Evolutionary conservation across 2,329 filamentous ascomycete species (phyloP), one percentile per base, ranked within the genome.

Genomic region (Paecilomyces niveus): DNA sequence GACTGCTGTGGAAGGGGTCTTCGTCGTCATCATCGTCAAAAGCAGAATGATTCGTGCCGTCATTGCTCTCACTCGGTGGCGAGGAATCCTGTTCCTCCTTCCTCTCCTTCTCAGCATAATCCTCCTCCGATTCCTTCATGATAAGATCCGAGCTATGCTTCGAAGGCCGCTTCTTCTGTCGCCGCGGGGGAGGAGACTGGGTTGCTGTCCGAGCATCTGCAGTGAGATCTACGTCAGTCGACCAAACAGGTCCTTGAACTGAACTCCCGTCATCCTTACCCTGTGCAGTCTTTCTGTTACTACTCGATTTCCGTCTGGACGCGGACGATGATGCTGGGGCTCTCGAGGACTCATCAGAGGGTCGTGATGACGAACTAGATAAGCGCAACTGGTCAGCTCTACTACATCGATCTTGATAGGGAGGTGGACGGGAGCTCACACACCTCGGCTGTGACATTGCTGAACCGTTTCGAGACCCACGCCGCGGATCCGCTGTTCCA

Each of bases 281-380:
- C 77, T 83, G 80, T 63, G 75, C 74, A 57, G 77, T 74, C 75
- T 88, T 91, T 76, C 89, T 92, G 70, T 81, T 84, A 62, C 88
- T 84, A 69, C 83, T 86, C 35, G 88, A 86, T 73, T 91, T 92
- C 67, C 89, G 84, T 71, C 85, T 89, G 1, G 87, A 86, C 22
- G 86, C 82, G 24, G 85, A 81, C 58, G 87, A 83, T 35, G 85
- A 78, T 33, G 80, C 72, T 61, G 76, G 67, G 60, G 73, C 78
- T 72, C 78, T 81, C 59, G 85, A 82, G 59, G 82, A 79, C 64
- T 87, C 85, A 70, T 86, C 85, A 62, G 84, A 81, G 65, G 86
- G 83, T 67, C 85, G 86, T 64, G 84, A 81, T 65, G 86, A 83
- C 65, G 84, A 83, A 71, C 86, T 86, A 69, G 57, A 59, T 63